Percentiles rank a stretch among this genome's conserved stretches.
These are phyloP conservation scores for Trypanosoma boissoni DNA, from an alignment of 208 protist genomes.

Conservation along the genomic window DNA sequence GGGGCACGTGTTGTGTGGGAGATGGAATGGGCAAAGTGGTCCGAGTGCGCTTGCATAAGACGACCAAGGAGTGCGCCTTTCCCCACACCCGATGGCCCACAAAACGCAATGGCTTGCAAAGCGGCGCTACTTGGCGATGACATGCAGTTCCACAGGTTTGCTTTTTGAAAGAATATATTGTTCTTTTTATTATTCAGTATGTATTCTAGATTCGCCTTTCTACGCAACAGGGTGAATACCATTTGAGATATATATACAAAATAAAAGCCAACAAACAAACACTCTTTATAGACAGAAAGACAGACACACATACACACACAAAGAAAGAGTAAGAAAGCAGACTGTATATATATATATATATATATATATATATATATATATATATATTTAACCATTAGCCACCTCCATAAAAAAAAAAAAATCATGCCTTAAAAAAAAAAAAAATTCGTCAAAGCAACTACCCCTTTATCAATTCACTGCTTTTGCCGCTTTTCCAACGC, in stretches of 20 bases:
- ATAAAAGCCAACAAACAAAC: too few relatives aligned
- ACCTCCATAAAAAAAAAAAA: too few relatives aligned
- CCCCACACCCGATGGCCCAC: conserved; percentile 91
- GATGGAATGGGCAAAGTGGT: conserved; percentile 88
- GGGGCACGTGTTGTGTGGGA: conserved; percentile 92
- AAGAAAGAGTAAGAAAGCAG: conserved; percentile 11
- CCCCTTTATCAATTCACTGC: conserved; percentile 2
- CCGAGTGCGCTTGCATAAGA: conserved; percentile 68
- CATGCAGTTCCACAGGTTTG: background rate
- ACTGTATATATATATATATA: conserved; percentile 11
- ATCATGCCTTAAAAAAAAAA: background rate
- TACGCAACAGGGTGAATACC: too few relatives aligned
- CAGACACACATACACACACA: background rate
- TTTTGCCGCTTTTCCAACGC: conserved; percentile 19
- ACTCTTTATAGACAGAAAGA: too few relatives aligned
- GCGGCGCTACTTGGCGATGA: conserved; percentile 17
- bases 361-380: conserved; percentile 5
- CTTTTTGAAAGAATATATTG: background rate
- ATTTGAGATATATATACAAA: too few relatives aligned
- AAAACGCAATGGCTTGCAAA: conserved; percentile 85
- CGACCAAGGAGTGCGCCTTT: conserved; percentile 90
- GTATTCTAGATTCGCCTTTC: too few relatives aligned
- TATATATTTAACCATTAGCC: too few relatives aligned
- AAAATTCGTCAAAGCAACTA: too few relatives aligned
- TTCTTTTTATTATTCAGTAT: background rate